phyloP scores from a whole-genome alignment of 805 yeast species.

The Ogataea naganishii region DNA sequence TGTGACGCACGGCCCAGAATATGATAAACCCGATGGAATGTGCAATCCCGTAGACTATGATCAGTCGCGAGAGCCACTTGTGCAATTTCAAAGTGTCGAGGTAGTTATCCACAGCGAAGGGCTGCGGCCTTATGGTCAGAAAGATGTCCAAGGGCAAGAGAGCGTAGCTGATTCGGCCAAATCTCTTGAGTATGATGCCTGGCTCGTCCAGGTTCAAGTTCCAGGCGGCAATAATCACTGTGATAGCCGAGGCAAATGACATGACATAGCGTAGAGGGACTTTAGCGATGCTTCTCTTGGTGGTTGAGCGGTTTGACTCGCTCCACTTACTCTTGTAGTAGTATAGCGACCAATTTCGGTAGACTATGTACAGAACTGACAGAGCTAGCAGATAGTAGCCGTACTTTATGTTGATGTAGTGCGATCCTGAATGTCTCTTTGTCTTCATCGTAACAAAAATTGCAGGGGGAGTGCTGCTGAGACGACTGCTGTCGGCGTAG shows the following conservation, averaged over 20 bases:
- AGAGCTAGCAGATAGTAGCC: conserved; percentile 45
- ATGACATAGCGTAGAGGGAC: conserved; percentile 21
- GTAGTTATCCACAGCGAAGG: conserved; percentile 38
- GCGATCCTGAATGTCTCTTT: conserved; percentile 45
- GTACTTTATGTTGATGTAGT: conserved; percentile 48
- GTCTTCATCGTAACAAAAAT: no score
- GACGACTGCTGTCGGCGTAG: no score
- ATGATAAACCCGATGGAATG: conserved; percentile 48
- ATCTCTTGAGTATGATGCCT: conserved; percentile 37
- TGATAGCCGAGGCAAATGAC: conserved; percentile 20
- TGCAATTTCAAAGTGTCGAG: conserved; percentile 49
- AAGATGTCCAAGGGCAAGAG: conserved; percentile 51
- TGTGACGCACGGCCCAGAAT: conserved; percentile 36
- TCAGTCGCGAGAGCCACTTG: conserved; percentile 62
- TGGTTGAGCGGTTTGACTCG: conserved; percentile 29
- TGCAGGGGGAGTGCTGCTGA: no score
- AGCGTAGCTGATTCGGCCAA: conserved; percentile 54
- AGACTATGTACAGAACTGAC: conserved; percentile 29
- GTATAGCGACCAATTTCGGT: conserved; percentile 25
- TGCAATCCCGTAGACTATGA: conserved; percentile 32
- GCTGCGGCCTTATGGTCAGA: conserved; percentile 49
- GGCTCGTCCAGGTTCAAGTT: conserved; percentile 25
- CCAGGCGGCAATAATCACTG: conserved; percentile 24
- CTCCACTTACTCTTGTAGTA: conserved; percentile 28
- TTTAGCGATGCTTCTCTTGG: conserved; percentile 21